phyloP scores from a whole-genome alignment of 306 rosid species.

The Corylus avellana region DNA sequence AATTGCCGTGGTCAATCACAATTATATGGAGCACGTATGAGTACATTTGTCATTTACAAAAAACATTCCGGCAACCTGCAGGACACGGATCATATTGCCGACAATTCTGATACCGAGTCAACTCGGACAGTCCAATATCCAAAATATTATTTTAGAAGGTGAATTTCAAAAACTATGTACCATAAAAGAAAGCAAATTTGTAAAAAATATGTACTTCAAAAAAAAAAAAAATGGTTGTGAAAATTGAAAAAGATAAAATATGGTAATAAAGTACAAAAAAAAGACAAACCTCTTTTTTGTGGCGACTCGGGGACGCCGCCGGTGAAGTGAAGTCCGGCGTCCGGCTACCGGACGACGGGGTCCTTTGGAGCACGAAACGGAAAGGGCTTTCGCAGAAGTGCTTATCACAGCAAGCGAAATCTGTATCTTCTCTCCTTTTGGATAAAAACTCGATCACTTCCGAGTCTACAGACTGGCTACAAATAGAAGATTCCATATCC shows the following conservation, averaged over 20 bases:
- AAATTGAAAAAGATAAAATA: not conserved
- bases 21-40: not conserved
- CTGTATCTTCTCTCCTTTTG: constrained; percentile 16
- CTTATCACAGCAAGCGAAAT: constrained; percentile 31
- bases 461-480: constrained; percentile 42
- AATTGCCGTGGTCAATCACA: not conserved
- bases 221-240: no score
- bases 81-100: constrained; percentile 40
- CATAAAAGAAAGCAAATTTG: not conserved
- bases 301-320: constrained; percentile 52
- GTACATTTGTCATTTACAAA: constrained; percentile 17
- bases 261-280: not conserved
- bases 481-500: constrained; percentile 48
- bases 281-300: constrained; percentile 56
- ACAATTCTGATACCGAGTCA: constrained; percentile 34
- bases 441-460: constrained; percentile 31
- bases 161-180: not conserved
- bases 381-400: constrained; percentile 66
- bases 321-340: constrained; percentile 76
- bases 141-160: not conserved
- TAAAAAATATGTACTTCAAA: not conserved
- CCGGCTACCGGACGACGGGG: constrained; percentile 44
- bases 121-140: constrained; percentile 19
- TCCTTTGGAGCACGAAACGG: constrained; percentile 55
- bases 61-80: constrained; percentile 36